Base-by-base conservation (phyloP, 768 basidiomycete genomes). In the Lepiota subincarnata region DNA sequence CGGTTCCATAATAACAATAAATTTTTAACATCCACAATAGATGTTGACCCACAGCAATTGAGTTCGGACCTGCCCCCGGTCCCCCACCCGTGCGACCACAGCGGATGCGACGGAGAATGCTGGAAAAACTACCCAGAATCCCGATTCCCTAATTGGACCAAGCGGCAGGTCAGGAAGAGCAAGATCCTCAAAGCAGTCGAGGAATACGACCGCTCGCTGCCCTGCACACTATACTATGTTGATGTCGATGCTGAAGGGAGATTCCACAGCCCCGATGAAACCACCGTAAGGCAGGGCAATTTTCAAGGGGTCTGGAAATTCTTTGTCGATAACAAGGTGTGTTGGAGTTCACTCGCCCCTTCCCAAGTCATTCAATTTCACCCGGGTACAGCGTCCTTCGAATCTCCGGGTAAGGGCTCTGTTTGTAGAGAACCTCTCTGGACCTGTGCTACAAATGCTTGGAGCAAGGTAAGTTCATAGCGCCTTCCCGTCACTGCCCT, bases 361-460 rank as follows among this genome's bases (percentile, higher is more conserved):
- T 35, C 31, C 24, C 7, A 7, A 31, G 8, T 20, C 18, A 46
- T 11, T 49, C n/a, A n/a, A n/a, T n/a, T n/a, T n/a, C 37, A 37
- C 55, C 31, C 47, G 28, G 14, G 18, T 48, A 35, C 6, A 37
- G 39, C 31, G 74, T 69, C 62, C 70, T 40, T 71, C 73, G 0
- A 62, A 71, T 37, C 61, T 73, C 28, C 72, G 81, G 20, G 72
- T 81, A 14, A 70, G 80, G 20, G 75, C 74, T 0, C 37, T 83
- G 4, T 84, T 84, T 58, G 68, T 84, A 1, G 73, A 81, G 44
- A 73, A 77, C 55, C 62, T 84, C 64, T 75, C 76, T 0, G 75
- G 77, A 3, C 73, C 78, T 11, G 73, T 82, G 11, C 55, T 84
- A 31, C 77, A 81, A 64, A 84, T 85, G 80, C 65, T 86, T 4